Percentiles rank a stretch among this genome's conserved stretches.
These are phyloP conservation scores for Zalerion maritima DNA, from an alignment of 495 filamentous ascomycete species.

Conservation along the genomic window DNA sequence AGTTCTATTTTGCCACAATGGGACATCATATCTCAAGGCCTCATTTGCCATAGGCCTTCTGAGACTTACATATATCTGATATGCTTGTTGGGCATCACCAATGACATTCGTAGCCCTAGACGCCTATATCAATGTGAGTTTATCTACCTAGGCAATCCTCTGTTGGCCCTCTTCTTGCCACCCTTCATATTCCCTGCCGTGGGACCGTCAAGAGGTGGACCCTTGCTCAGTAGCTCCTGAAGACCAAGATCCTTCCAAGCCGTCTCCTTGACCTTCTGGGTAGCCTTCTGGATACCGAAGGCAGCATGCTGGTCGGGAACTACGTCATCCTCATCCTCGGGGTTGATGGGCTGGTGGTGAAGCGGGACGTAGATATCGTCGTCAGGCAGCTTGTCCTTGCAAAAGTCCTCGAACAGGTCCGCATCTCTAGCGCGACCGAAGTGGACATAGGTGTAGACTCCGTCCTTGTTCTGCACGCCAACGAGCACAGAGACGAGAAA, in stretches of 20 bases:
- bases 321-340: constrained; percentile 95
- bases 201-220: constrained; percentile 20
- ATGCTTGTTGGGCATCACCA: too few species aligned
- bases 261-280: constrained; percentile 50
- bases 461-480: constrained; percentile 80
- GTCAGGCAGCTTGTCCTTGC: constrained; percentile 48
- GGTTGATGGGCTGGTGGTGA: constrained; percentile 83
- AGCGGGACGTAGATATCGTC: constrained; percentile 80
- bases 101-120: too few species aligned
- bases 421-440: constrained; percentile 65
- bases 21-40: too few species aligned
- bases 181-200: constrained; percentile 13
- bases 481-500: constrained; percentile 4
- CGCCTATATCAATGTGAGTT: constrained; percentile 7
- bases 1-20: too few species aligned
- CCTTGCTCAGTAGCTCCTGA: constrained; percentile 49
- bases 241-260: constrained; percentile 83
- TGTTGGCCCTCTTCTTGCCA: constrained; percentile 14
- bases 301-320: constrained; percentile 96
- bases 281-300: constrained; percentile 85
- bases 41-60: too few species aligned
- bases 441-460: constrained; percentile 74
- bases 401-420: constrained; percentile 86
- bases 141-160: constrained; percentile 35
- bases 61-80: too few species aligned